A percentile compares a stretch with the other conserved stretches of the same genome.
Conservation (phyloP, 192 early-diverging fungal species). For the Podila horticola region DNA sequence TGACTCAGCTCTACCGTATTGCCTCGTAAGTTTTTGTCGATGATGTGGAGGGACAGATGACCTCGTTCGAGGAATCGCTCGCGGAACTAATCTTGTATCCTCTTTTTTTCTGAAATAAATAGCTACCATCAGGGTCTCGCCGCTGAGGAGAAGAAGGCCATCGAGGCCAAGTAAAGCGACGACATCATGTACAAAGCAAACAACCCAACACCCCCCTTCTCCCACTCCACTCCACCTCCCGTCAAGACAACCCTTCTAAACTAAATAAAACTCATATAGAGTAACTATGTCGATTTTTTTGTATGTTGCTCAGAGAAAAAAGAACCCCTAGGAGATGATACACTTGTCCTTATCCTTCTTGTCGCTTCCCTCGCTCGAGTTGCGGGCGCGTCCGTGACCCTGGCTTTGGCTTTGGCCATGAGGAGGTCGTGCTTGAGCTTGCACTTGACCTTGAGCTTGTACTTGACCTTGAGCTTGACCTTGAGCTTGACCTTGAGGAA, state of each 20-base stretch:
- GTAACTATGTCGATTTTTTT: not conserved
- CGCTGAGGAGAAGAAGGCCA: conserved; percentile 13
- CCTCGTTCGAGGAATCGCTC: not conserved
- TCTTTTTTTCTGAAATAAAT: not conserved
- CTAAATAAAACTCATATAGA: not conserved
- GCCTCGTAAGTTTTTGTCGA: conserved; percentile 59
- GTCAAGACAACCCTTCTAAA: not conserved
- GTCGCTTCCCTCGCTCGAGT: conserved; percentile 32
- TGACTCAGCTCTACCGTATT: conserved; percentile 89
- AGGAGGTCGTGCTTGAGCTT: not conserved
- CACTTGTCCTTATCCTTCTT: conserved; percentile 36
- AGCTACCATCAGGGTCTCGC: conserved; percentile 38
- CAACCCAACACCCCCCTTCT: no score
- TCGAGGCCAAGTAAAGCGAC: conserved; percentile 8
- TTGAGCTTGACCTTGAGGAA: not conserved
- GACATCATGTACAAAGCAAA: no score
- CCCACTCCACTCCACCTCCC: not conserved
- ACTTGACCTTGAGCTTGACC: no score
- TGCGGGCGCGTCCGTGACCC: conserved; percentile 13
- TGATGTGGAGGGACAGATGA: not conserved
- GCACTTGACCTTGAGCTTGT: no score
- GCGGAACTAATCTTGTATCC: not conserved
- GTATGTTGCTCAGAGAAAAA: not conserved
- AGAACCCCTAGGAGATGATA: conserved; percentile 17
- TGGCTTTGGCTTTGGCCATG: not conserved